Percentiles rank a stretch among this genome's conserved stretches.
These are phyloP conservation scores for Penicillium sp. DNA, from an alignment of 2,329 filamentous ascomycete genomes.

Conservation along the genomic window DNA sequence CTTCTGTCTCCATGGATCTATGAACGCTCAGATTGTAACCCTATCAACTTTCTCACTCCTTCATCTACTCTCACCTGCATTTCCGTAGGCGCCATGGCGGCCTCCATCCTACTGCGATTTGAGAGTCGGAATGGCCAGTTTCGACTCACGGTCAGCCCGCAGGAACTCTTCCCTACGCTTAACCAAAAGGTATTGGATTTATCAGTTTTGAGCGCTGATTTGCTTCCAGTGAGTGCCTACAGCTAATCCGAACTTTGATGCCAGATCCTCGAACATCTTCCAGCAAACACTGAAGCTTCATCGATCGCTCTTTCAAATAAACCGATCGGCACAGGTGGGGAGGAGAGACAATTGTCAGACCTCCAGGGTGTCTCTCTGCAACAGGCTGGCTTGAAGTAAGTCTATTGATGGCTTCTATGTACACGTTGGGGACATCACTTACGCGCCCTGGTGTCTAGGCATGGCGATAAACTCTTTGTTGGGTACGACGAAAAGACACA, in stretches of 20 bases:
- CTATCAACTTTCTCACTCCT: background rate
- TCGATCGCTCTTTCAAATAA: conserved; percentile 62
- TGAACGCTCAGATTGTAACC: background rate
- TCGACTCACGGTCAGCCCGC: conserved; percentile 74
- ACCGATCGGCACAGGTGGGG: conserved; percentile 57
- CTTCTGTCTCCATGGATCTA: background rate
- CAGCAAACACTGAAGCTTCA: conserved; percentile 54
- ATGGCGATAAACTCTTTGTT: conserved; percentile 90
- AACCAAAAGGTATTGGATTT: conserved; percentile 45
- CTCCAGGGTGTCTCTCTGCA: conserved; percentile 58
- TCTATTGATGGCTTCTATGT: background rate
- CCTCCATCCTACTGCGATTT: conserved; percentile 77
- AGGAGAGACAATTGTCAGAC: conserved; percentile 54
- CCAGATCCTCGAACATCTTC: conserved; percentile 62
- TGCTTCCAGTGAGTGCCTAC: background rate
- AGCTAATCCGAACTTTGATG: conserved; percentile 10
- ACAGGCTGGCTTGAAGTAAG: conserved; percentile 59
- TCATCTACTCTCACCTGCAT: background rate
- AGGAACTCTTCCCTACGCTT: conserved; percentile 68
- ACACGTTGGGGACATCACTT: conserved; percentile 6
- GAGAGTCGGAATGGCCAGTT: conserved; percentile 92
- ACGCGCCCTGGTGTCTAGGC: conserved; percentile 52
- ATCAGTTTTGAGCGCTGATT: too few relatives aligned
- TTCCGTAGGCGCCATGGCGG: conserved; percentile 29
- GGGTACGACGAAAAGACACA: conserved; percentile 66